These are phyloP conservation scores for Solanum chmielewskii DNA, from an alignment of 257 asterid species.

Conservation along the genomic window DNA sequence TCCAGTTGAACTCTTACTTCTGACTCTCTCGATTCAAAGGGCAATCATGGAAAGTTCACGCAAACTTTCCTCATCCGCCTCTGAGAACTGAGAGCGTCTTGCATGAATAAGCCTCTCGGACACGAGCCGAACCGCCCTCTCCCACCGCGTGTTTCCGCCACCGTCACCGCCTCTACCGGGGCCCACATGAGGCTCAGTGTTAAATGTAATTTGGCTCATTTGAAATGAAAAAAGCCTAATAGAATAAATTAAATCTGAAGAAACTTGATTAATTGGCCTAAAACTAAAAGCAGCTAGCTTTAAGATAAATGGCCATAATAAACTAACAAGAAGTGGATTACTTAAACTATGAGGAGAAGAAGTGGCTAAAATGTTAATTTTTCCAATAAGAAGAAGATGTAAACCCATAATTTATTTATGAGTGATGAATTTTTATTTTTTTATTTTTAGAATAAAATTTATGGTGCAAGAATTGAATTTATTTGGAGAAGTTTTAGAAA, in stretches of 20 bases:
- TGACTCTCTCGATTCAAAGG: neutral
- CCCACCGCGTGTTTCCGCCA: neutral
- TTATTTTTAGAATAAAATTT: neutral
- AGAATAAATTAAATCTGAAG: neutral
- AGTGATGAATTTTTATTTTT: neutral
- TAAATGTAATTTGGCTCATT: neutral
- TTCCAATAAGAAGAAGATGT: neutral
- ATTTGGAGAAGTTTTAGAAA: neutral
- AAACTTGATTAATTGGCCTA: neutral
- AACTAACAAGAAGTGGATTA: neutral
- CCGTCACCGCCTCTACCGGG: neutral
- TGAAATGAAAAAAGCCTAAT: neutral
- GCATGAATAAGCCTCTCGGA: neutral
- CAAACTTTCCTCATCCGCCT: neutral
- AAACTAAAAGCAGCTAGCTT: neutral
- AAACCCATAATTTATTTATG: neutral
- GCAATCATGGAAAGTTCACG: conserved; percentile 2
- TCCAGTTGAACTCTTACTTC: neutral
- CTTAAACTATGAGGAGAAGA: neutral
- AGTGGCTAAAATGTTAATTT: neutral
- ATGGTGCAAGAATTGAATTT: neutral
- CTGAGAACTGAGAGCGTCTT: neutral
- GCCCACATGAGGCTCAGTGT: neutral
- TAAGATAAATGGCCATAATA: neutral
- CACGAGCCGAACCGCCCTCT: neutral